Evolutionary conservation across 768 basidiomycete species (phyloP), one percentile per base, ranked within the genome.

Genomic region (Auricularia sp.): DNA sequence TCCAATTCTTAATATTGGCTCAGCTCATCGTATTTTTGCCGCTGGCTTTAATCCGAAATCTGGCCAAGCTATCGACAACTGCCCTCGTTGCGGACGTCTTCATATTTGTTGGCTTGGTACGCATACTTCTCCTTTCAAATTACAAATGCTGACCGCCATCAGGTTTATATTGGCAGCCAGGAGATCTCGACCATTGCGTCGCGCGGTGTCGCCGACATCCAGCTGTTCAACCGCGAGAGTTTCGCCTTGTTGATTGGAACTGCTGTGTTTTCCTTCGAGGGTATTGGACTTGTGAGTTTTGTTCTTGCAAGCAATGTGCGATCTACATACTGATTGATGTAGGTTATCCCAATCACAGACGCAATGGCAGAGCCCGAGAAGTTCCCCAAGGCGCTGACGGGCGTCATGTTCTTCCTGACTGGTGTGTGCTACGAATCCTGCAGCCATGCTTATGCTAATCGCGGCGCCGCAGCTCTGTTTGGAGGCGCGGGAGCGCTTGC

Each of bases 221-320:
- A 85, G 70, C 68, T 93, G 74, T 98, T 98, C 79, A 99, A 99
- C 75, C 73, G 86, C 3, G 88, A 84, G 71, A 89, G 92, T 68
- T 99, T 93, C 78, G 88, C 96, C 0, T 77, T 98, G 21, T 85
- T 99, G 66, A 90, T 99, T 65, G 97, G 94, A 7, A 98, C 97
- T 29, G 96, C 97, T 3, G 96, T 98, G 36, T 98, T 98, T 75
- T 93, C 97, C 1, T 99, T 98, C 70, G 96, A 99, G 75, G 96
- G 96, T 8, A 93, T 99, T 69, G 97, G 96, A 61, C 78, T 98
- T 76, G 88, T 42, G 13, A 90, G 69, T 69, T 29, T 29, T 29
- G 29, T 29, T 29, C 29, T 2, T 29, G 29, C 29, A 29, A 29
- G 0, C 29, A 29, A 29, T 29, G 29, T 29, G 29, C 2, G 29